phyloP scores from a whole-genome alignment of 1,139 yeast genomes.

The Saccharomyces uvarum region DNA sequence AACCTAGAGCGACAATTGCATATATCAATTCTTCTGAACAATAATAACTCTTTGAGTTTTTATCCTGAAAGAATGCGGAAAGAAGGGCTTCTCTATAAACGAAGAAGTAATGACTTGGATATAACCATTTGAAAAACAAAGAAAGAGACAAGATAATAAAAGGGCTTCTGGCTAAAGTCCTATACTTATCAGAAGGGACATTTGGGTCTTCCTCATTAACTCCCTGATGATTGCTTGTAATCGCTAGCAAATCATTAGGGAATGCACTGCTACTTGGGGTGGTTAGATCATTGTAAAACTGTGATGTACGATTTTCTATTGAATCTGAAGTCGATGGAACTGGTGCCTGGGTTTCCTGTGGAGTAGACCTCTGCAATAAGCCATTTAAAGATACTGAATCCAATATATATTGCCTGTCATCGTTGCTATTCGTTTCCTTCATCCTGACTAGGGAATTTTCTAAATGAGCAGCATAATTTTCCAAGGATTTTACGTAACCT shows the following conservation, averaged over 20 bases:
- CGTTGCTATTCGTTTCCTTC: not conserved
- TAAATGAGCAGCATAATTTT: slow-evolving; percentile 13
- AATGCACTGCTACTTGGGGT: slow-evolving; percentile 17
- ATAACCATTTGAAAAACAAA: slow-evolving; percentile 54
- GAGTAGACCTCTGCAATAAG: not conserved
- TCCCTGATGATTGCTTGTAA: slow-evolving; percentile 8
- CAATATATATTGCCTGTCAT: not conserved
- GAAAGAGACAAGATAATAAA: slow-evolving; percentile 38
- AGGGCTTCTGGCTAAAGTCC: slow-evolving; percentile 42
- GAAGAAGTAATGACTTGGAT: slow-evolving; percentile 55
- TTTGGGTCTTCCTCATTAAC: slow-evolving; percentile 6
- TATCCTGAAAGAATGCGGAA: slow-evolving; percentile 46
- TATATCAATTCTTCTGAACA: slow-evolving; percentile 45
- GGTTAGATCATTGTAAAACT: not conserved
- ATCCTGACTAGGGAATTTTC: not conserved
- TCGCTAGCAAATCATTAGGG: slow-evolving; percentile 22
- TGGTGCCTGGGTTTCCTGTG: not conserved
- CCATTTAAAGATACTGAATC: not conserved
- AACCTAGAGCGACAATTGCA: slow-evolving; percentile 51
- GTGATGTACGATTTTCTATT: not conserved
- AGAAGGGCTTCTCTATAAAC: slow-evolving; percentile 55
- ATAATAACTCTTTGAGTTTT: slow-evolving; percentile 36
- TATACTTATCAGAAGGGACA: slow-evolving; percentile 40
- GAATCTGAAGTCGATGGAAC: not conserved
- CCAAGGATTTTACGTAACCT: slow-evolving; percentile 37